These are phyloP conservation scores for Trichomonas gallinae DNA, from an alignment of 208 protist genomes.

Conservation along the genomic window DNA sequence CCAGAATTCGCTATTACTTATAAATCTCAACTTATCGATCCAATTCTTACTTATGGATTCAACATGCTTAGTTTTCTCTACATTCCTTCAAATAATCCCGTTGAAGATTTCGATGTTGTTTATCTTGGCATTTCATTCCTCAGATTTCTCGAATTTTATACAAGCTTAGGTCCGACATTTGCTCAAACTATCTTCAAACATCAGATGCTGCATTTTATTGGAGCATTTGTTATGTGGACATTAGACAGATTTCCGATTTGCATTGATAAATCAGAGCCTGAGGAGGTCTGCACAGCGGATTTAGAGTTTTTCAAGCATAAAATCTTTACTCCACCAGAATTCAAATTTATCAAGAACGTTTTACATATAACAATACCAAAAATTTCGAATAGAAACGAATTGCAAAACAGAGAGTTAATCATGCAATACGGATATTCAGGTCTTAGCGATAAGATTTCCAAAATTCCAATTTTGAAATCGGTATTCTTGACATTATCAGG, in stretches of 20 bases:
- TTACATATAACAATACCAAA: background rate
- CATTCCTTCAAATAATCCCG: background rate
- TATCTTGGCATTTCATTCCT: background rate
- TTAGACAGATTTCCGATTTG: background rate
- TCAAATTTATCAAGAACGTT: background rate
- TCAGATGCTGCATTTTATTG: slow-evolving; percentile 14
- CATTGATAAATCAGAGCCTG: background rate
- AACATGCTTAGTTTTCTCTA: slow-evolving; percentile 16
- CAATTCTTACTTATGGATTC: background rate
- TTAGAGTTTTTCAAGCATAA: background rate
- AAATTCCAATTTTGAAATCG: background rate
- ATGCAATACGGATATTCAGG: background rate
- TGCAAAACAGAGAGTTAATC: background rate
- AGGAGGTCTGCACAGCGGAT: background rate
- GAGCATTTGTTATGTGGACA: background rate
- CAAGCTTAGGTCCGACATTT: background rate
- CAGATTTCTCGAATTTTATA: background rate
- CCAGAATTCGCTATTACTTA: background rate
- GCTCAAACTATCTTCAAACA: background rate
- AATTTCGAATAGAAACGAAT: background rate
- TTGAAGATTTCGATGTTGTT: background rate
- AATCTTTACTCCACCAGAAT: background rate
- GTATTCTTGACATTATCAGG: background rate
- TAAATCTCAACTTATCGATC: background rate
- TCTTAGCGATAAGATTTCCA: background rate